Conservation (phyloP, 495 filamentous ascomycete species). For the Tuber melanosporum region DNA sequence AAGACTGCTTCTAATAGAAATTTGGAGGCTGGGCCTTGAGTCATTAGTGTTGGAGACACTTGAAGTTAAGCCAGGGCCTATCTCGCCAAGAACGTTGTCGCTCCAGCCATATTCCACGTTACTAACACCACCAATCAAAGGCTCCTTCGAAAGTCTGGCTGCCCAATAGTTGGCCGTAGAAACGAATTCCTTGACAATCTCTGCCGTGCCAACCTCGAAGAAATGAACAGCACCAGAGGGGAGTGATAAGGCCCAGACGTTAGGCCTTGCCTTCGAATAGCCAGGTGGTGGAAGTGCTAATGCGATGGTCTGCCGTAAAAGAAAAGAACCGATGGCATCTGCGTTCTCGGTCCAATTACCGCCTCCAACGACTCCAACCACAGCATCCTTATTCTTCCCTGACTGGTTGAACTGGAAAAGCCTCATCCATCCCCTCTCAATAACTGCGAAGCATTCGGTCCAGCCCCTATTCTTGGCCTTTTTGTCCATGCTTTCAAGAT, state of each 20-base stretch:
- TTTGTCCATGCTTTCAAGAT: constrained; percentile 82
- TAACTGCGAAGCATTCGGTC: constrained; percentile 94
- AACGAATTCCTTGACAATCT: constrained; percentile 92
- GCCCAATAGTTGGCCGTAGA: constrained; percentile 97
- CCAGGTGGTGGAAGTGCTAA: constrained; percentile 83
- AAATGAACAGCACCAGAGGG: constrained; percentile 91
- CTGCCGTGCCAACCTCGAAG: constrained; percentile 92
- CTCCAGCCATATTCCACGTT: constrained; percentile 98
- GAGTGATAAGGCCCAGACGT: constrained; percentile 92
- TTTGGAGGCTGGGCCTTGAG: constrained; percentile 59
- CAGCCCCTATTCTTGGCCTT: constrained; percentile 87
- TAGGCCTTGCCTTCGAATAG: constrained; percentile 80
- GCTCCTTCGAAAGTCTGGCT: constrained; percentile 84
- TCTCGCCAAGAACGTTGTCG: constrained; percentile 74
- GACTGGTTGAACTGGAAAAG: constrained; percentile 83
- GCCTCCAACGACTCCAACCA: constrained; percentile 72
- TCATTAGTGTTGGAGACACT: constrained; percentile 7
- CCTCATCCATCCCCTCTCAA: constrained; percentile 91
- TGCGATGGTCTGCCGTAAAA: constrained; percentile 85
- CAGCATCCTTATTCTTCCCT: constrained; percentile 57
- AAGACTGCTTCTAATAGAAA: constrained; percentile 63
- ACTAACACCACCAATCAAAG: constrained; percentile 82
- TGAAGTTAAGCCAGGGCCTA: constrained; percentile 39
- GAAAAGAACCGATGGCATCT: constrained; percentile 76
- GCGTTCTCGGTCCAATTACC: constrained; percentile 97